These are phyloP conservation scores for Salvia hispanica DNA, from an alignment of 257 asterid species.

Conservation along the genomic window DNA sequence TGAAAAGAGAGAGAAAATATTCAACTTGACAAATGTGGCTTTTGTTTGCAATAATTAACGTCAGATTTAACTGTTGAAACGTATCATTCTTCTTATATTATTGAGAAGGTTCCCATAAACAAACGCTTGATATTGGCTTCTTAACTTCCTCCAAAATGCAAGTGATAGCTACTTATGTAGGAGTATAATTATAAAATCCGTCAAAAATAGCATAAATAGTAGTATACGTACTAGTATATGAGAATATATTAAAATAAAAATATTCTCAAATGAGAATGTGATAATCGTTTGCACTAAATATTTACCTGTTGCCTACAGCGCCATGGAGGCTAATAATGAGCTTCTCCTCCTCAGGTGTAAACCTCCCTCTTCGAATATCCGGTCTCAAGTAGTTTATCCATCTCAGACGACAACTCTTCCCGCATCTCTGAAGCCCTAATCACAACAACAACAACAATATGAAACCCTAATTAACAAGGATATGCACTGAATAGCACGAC, in stretches of 20 bases:
- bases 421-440: conserved; percentile 90
- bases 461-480: no score
- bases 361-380: conserved; percentile 89
- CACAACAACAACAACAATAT: neutral
- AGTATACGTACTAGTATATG: neutral
- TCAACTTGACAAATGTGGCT: conserved; percentile 16
- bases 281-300: no score
- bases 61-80: conserved; percentile 13
- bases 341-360: conserved; percentile 83
- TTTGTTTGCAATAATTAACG: conserved; percentile 24
- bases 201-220: neutral
- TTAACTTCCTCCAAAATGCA: conserved; percentile 47
- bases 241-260: conserved; percentile 1
- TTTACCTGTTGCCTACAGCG: conserved; percentile 90
- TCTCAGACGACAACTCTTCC: conserved; percentile 87
- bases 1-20: no score
- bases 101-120: conserved; percentile 35
- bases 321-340: conserved; percentile 86
- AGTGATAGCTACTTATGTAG: conserved; percentile 29
- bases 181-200: no score
- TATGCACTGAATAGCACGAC: neutral
- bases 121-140: conserved; percentile 42
- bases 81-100: conserved; percentile 1
- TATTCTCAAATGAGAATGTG: no score
- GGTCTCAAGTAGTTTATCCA: conserved; percentile 98